Conservation (phyloP, 2,329 filamentous ascomycete genomes). For the Fusarium nanum region DNA sequence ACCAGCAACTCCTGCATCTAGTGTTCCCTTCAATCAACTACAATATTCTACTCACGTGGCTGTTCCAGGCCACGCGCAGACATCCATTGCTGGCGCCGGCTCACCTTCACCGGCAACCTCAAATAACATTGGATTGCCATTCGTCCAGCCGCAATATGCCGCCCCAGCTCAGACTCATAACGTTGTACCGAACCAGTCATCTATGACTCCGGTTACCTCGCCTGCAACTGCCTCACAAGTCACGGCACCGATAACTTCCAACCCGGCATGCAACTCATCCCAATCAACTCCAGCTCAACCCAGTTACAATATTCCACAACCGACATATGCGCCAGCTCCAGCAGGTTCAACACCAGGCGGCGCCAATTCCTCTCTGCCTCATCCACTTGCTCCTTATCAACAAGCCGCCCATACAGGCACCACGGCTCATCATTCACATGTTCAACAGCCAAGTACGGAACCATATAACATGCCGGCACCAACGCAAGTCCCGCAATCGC, state of each 20-base stretch:
- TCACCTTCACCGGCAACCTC: slow-evolving; percentile 12
- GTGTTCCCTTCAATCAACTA: slow-evolving; percentile 29
- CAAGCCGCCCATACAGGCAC: slow-evolving; percentile 5
- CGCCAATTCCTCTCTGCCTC: not conserved
- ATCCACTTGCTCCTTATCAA: slow-evolving; percentile 22
- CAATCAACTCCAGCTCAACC: slow-evolving; percentile 24
- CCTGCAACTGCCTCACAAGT: slow-evolving; percentile 4
- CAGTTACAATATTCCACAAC: slow-evolving; percentile 38
- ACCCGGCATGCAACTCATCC: slow-evolving; percentile 6
- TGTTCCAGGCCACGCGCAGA: slow-evolving; percentile 19
- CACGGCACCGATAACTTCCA: slow-evolving; percentile 3
- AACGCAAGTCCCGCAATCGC: slow-evolving; percentile 31
- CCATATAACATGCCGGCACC: slow-evolving; percentile 9
- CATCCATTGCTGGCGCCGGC: slow-evolving; percentile 1
- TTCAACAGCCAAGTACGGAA: slow-evolving; percentile 21
- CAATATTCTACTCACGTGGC: slow-evolving; percentile 38
- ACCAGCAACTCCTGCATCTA: slow-evolving; percentile 21
- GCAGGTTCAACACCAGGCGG: slow-evolving; percentile 5
- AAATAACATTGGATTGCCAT: slow-evolving; percentile 27
- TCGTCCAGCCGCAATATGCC: slow-evolving; percentile 40
- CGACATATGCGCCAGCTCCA: slow-evolving; percentile 32
- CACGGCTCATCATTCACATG: slow-evolving; percentile 18
- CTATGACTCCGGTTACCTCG: slow-evolving; percentile 1
- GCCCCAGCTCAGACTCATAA: slow-evolving; percentile 20
- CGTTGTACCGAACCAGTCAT: slow-evolving; percentile 18